Percentiles rank a stretch among this genome's conserved stretches.
Conservation (phyloP, 306 rosid species). For the Corylus avellana region DNA sequence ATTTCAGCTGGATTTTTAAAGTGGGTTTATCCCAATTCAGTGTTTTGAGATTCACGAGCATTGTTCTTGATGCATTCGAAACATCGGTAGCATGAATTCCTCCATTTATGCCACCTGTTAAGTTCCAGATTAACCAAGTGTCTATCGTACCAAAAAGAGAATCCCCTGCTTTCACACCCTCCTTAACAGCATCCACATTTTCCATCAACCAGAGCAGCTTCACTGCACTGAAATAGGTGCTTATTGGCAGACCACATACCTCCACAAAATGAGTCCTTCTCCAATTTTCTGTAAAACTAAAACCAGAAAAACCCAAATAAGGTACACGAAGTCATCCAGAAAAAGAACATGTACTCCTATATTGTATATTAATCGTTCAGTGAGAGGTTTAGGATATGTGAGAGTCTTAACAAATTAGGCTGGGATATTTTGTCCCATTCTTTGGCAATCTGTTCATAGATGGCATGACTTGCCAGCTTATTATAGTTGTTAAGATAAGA, state of each 20-base stretch:
- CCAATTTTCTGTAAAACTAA: conserved; percentile 58
- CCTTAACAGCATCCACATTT: conserved; percentile 62
- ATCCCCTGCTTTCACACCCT: conserved; percentile 62
- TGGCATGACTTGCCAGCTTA: no score
- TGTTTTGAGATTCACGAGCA: conserved; percentile 86
- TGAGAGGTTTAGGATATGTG: no score
- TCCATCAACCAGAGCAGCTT: conserved; percentile 86
- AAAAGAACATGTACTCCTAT: background rate
- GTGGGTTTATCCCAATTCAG: conserved; percentile 74
- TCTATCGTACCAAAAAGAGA: conserved; percentile 88
- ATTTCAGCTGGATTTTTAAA: conserved; percentile 49
- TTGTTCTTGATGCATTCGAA: conserved; percentile 85
- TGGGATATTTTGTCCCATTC: no score
- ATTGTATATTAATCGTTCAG: no score
- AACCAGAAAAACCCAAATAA: background rate
- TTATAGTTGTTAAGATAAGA: no score
- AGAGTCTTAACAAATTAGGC: no score
- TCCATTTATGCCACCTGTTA: conserved; percentile 72
- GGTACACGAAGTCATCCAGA: background rate
- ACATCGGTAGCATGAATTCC: conserved; percentile 85
- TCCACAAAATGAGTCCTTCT: conserved; percentile 77
- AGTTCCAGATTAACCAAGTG: conserved; percentile 90
- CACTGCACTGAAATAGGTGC: conserved; percentile 82
- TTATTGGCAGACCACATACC: conserved; percentile 83
- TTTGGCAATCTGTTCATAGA: no score